Conservation (phyloP, 768 basidiomycete species). For the Auricularia sp. region DNA sequence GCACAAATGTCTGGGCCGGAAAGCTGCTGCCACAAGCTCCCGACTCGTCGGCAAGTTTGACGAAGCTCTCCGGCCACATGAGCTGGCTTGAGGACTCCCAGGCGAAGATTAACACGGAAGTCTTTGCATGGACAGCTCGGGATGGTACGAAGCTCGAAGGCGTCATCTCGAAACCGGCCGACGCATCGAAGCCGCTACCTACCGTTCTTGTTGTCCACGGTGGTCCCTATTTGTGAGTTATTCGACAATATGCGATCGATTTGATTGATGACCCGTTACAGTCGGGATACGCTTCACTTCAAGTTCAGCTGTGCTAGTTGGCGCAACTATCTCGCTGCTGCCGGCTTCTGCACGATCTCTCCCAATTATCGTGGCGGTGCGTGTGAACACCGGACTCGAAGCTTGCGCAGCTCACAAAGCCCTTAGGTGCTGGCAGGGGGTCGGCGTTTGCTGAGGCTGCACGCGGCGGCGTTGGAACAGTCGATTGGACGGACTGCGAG, state of each 20-base stretch:
- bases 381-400: conserved; percentile 1
- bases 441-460: conserved; percentile 7
- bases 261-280: background rate
- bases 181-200: background rate
- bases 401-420: background rate
- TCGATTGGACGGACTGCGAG: conserved; percentile 12
- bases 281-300: conserved; percentile 7
- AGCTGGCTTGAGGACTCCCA: conserved; percentile 5
- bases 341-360: conserved; percentile 6
- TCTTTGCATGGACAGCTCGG: conserved; percentile 6
- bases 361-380: conserved; percentile 12
- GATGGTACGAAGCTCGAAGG: conserved; percentile 10
- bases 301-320: background rate
- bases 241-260: background rate
- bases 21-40: background rate
- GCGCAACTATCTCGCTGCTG: conserved; percentile 1
- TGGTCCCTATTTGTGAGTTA: conserved; percentile 8
- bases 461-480: conserved; percentile 8
- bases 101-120: background rate
- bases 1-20: conserved; percentile 5
- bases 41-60: conserved; percentile 1
- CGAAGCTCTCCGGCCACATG: conserved; percentile 8
- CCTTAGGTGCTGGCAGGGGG: conserved; percentile 9
- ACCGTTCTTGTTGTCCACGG: conserved; percentile 9
- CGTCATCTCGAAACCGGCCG: conserved; percentile 6